Evolutionary conservation across 257 asterid genomes (phyloP).

Genomic region (Nicotiana tomentosiformis): DNA sequence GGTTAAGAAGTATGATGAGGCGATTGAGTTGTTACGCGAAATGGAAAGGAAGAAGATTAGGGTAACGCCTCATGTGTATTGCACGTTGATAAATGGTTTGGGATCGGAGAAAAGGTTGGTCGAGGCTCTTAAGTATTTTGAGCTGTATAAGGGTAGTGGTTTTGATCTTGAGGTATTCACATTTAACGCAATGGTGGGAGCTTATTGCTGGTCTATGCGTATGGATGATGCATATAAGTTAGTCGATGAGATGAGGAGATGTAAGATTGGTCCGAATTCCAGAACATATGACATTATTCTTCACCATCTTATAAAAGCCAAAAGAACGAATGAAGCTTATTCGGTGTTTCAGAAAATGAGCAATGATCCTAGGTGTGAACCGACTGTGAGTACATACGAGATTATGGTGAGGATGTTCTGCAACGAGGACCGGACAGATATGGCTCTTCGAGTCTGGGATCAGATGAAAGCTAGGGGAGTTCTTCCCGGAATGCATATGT

Average conservation of each 20-base stretch:
- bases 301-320: conserved; percentile 50
- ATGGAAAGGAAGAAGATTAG: conserved; percentile 49
- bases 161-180: conserved; percentile 53
- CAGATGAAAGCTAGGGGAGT: conserved; percentile 73
- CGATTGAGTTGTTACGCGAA: conserved; percentile 40
- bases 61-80: conserved; percentile 74
- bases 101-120: conserved; percentile 60
- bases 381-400: conserved; percentile 66
- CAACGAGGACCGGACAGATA: conserved; percentile 43
- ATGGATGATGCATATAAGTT: conserved; percentile 46
- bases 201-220: conserved; percentile 66
- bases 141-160: conserved; percentile 41
- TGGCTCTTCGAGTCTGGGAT: conserved; percentile 63
- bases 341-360: conserved; percentile 49
- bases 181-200: conserved; percentile 74
- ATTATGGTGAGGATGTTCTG: conserved; percentile 80
- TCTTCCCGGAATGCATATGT: conserved; percentile 75
- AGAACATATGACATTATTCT: conserved; percentile 68
- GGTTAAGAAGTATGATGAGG: conserved; percentile 44
- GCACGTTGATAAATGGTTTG: conserved; percentile 73
- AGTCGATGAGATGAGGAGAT: conserved; percentile 57
- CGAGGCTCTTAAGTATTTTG: conserved; percentile 59
- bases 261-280: conserved; percentile 64
- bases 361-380: conserved; percentile 52
- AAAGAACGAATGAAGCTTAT: conserved; percentile 51